These are phyloP conservation scores for Macrolepiota dolichaula DNA, from an alignment of 768 basidiomycete genomes.

Conservation along the genomic window DNA sequence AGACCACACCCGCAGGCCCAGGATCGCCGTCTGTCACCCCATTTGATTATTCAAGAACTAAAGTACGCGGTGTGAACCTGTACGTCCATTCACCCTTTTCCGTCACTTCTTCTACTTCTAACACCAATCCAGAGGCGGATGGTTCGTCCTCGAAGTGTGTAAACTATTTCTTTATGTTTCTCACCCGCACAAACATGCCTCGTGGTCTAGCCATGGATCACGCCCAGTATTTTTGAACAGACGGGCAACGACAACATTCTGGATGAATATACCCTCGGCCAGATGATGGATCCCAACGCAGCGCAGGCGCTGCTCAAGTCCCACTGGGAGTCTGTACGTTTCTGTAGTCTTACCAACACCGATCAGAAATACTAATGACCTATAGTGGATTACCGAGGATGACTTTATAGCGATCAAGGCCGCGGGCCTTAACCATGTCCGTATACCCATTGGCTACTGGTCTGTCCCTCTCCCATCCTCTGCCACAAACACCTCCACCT, in stretches of 20 bases:
- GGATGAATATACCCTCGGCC: conserved; percentile 63
- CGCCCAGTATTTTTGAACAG: conserved; percentile 66
- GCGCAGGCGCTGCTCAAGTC: conserved; percentile 41
- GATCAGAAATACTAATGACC: background rate
- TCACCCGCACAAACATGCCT: background rate
- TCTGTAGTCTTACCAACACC: background rate
- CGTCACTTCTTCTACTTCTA: conserved; percentile 1
- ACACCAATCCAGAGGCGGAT: conserved; percentile 43
- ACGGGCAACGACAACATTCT: conserved; percentile 54
- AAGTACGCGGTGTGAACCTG: conserved; percentile 60
- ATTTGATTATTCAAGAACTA: conserved; percentile 18
- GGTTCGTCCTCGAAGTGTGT: conserved; percentile 59
- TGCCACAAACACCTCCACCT: conserved; percentile 46
- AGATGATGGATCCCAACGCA: conserved; percentile 40
- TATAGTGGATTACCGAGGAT: conserved; percentile 60
- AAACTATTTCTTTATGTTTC: background rate
- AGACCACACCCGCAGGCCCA: background rate
- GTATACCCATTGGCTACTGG: conserved; percentile 76
- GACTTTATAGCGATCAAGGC: conserved; percentile 64
- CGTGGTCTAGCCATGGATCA: conserved; percentile 65
- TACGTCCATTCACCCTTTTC: conserved; percentile 25
- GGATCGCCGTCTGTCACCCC: background rate
- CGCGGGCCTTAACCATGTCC: conserved; percentile 70
- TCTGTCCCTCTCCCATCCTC: conserved; percentile 63
- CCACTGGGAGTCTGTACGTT: conserved; percentile 55